These are phyloP conservation scores for Blastobotrys illinoisensis DNA, from an alignment of 1,139 yeast species.

Conservation along the genomic window DNA sequence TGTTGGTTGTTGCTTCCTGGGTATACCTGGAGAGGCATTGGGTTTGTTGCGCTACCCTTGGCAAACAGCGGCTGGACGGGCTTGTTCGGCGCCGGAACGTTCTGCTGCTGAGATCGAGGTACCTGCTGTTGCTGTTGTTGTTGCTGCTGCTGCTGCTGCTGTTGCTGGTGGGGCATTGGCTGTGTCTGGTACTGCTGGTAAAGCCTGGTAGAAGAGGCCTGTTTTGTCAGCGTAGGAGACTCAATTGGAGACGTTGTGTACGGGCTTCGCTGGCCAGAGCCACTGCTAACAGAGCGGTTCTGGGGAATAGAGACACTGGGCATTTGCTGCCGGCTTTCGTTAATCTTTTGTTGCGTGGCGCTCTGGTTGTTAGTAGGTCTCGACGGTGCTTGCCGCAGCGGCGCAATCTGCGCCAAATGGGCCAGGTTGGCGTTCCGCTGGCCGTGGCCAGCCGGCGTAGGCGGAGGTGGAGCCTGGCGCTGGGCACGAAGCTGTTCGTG, in stretches of 20 bases:
- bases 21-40: conserved; percentile 9
- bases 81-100: conserved; percentile 5
- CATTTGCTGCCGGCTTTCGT: conserved; percentile 2
- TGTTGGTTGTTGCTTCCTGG: conserved; percentile 19
- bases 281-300: background rate
- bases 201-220: conserved; percentile 18
- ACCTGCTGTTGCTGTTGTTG: conserved; percentile 9
- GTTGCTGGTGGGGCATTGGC: conserved; percentile 17
- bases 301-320: conserved; percentile 10
- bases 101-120: conserved; percentile 8
- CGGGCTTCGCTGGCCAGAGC: conserved; percentile 5
- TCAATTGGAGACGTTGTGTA: conserved; percentile 10
- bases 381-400: conserved; percentile 28
- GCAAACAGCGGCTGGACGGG: conserved; percentile 13
- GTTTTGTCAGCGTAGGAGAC: conserved; percentile 18
- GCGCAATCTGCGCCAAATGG: conserved; percentile 27
- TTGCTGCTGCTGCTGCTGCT: conserved; percentile 16
- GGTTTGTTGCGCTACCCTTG: background rate
- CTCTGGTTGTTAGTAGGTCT: conserved; percentile 17
- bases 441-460: conserved; percentile 10
- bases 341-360: conserved; percentile 1
- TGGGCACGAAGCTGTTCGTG: conserved; percentile 5
- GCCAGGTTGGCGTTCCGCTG: conserved; percentile 24
- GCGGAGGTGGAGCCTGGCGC: conserved; percentile 9
- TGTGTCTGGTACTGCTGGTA: conserved; percentile 16